Evolutionary conservation across 2,329 filamentous ascomycete genomes (phyloP).

Genomic region (Madurella mycetomatis): DNA sequence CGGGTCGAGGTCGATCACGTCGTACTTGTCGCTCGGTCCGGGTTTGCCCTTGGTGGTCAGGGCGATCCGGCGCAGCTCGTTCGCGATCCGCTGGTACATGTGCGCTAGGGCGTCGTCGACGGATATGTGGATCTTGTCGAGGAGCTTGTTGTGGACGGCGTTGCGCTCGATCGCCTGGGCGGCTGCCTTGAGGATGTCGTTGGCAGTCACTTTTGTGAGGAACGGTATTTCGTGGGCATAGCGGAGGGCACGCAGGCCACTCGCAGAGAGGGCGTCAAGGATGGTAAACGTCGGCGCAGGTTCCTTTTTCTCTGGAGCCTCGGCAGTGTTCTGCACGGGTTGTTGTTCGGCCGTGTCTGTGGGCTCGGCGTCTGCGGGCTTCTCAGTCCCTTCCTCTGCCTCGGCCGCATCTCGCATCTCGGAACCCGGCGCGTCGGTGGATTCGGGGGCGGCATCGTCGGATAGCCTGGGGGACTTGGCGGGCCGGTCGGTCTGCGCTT

Average conservation of each 20-base stretch:
- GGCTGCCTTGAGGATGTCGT: slow-evolving; percentile 77
- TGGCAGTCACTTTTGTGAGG: slow-evolving; percentile 75
- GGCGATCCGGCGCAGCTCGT: slow-evolving; percentile 43
- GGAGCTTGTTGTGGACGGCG: slow-evolving; percentile 73
- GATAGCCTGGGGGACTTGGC: slow-evolving; percentile 28
- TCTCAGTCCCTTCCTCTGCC: slow-evolving; percentile 11
- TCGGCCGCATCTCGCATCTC: slow-evolving; percentile 14
- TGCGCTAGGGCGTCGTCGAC: slow-evolving; percentile 81
- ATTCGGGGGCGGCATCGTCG: slow-evolving; percentile 4
- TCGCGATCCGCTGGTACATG: slow-evolving; percentile 74
- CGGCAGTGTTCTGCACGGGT: background rate
- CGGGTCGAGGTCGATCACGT: slow-evolving; percentile 94
- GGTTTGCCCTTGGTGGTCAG: slow-evolving; percentile 31
- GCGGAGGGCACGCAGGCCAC: slow-evolving; percentile 81
- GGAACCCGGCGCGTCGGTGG: slow-evolving; percentile 19
- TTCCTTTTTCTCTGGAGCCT: slow-evolving; percentile 15
- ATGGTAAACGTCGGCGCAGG: slow-evolving; percentile 64
- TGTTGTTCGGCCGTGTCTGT: slow-evolving; percentile 6
- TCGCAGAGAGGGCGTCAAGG: slow-evolving; percentile 90
- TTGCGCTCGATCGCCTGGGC: slow-evolving; percentile 80
- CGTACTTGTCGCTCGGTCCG: slow-evolving; percentile 58
- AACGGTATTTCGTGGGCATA: slow-evolving; percentile 91
- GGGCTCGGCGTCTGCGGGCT: slow-evolving; percentile 9
- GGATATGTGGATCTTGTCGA: slow-evolving; percentile 65
- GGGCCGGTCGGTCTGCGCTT: slow-evolving; percentile 40